A percentile compares a stretch with the other conserved stretches of the same genome.
phyloP scores from a whole-genome alignment of 805 yeast genomes.

The Candida insectalens region DNA sequence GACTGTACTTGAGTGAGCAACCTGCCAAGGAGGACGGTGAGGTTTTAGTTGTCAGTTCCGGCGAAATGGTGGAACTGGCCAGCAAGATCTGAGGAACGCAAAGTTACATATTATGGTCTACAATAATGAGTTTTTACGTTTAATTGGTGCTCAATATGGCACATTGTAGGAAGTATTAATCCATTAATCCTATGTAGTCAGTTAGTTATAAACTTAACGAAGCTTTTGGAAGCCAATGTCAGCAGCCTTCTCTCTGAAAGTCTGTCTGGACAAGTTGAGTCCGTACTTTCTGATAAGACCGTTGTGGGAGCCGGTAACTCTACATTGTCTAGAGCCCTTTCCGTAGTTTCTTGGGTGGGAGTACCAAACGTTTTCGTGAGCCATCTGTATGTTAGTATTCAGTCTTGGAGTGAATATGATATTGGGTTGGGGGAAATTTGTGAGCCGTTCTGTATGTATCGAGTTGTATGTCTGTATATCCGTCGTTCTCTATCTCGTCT shows the following conservation, averaged over 20 bases:
- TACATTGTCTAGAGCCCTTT: slow-evolving; percentile 99
- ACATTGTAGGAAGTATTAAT: too few relatives aligned
- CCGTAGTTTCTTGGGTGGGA: slow-evolving; percentile 99
- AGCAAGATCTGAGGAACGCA: background rate
- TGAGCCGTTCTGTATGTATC: too few relatives aligned
- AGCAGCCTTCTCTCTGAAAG: slow-evolving; percentile 99
- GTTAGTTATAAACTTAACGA: slow-evolving; percentile 78
- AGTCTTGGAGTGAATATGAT: too few relatives aligned
- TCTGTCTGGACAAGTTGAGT: slow-evolving; percentile 99
- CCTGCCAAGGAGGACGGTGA: slow-evolving; percentile 17
- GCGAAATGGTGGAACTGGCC: slow-evolving; percentile 14
- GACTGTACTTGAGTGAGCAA: slow-evolving; percentile 11
- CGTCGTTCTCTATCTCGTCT: too few relatives aligned
- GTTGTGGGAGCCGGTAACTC: slow-evolving; percentile 97
- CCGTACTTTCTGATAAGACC: slow-evolving; percentile 99
- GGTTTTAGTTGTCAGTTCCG: slow-evolving; percentile 13
- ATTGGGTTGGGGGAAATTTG: too few relatives aligned
- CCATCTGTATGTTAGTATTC: slow-evolving; percentile 61
- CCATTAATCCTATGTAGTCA: too few relatives aligned
- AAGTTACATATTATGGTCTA: too few relatives aligned
- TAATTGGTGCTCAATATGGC: background rate
- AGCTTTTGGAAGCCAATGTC: slow-evolving; percentile 99
- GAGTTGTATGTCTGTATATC: too few relatives aligned
- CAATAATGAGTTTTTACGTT: background rate
- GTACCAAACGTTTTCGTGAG: slow-evolving; percentile 99